Conservation (phyloP, 495 filamentous ascomycete species). For the Penicillium parvum region DNA sequence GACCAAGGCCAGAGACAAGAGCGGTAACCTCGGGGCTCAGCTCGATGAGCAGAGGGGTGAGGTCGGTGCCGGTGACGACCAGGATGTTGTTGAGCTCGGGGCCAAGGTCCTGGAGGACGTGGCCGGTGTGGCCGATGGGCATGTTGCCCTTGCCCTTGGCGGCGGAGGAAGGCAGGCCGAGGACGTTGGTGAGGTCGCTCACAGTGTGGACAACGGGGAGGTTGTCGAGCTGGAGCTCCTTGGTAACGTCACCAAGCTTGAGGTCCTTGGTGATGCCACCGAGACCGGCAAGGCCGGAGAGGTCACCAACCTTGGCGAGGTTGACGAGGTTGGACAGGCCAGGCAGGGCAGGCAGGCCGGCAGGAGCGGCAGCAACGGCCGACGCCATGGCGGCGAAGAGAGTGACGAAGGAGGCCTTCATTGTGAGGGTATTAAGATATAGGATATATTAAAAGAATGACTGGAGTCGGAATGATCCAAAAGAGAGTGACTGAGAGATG, state of each 20-base stretch:
- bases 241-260: slow-evolving; percentile 19
- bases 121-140: slow-evolving; percentile 18
- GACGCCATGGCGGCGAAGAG: slow-evolving; percentile 33
- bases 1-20: slow-evolving; percentile 24
- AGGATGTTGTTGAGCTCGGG: slow-evolving; percentile 29
- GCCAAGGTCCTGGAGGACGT: slow-evolving; percentile 28
- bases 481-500: slow-evolving; percentile 21
- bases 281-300: slow-evolving; percentile 5
- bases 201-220: slow-evolving; percentile 23
- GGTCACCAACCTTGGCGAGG: slow-evolving; percentile 9
- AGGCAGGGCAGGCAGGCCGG: slow-evolving; percentile 21
- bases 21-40: slow-evolving; percentile 24
- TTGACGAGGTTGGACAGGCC: slow-evolving; percentile 14
- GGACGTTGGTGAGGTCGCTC: slow-evolving; percentile 19
- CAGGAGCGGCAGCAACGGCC: slow-evolving; percentile 29
- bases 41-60: slow-evolving; percentile 21
- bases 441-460: slow-evolving; percentile 30
- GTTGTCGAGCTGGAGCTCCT: slow-evolving; percentile 17
- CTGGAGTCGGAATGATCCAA: slow-evolving; percentile 25
- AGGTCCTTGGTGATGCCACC: slow-evolving; percentile 15
- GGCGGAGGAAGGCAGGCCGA: slow-evolving; percentile 13
- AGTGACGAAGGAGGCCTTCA: slow-evolving; percentile 36
- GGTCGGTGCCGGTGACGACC: slow-evolving; percentile 21
- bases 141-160: slow-evolving; percentile 1
- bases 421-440: slow-evolving; percentile 23